Percentiles rank a stretch among this genome's conserved stretches.
Evolutionary conservation across 2,329 filamentous ascomycete species (phyloP).

Genomic region (Talaromyces sp.): DNA sequence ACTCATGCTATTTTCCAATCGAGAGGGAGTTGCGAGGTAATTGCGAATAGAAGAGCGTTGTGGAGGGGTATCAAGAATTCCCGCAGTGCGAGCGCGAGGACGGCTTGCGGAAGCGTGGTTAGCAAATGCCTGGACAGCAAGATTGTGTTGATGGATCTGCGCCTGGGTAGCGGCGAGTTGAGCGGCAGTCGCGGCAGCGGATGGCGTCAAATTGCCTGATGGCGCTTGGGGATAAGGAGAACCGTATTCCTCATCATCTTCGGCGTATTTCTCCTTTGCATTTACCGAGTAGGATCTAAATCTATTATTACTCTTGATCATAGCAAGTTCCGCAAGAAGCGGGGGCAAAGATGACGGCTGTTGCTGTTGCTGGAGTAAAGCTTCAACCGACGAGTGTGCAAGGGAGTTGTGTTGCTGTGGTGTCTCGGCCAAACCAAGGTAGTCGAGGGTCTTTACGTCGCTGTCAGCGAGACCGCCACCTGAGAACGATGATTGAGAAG

Average conservation of each 20-base stretch:
- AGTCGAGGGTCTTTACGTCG: slow-evolving; percentile 91
- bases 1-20: slow-evolving; percentile 72
- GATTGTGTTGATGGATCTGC: slow-evolving; percentile 82
- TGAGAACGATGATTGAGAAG: slow-evolving; percentile 80
- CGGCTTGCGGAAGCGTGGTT: slow-evolving; percentile 78
- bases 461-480: slow-evolving; percentile 80
- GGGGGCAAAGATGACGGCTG: slow-evolving; percentile 54
- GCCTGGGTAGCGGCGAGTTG: slow-evolving; percentile 62
- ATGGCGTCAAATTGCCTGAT: slow-evolving; percentile 60
- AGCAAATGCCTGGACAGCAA: slow-evolving; percentile 89
- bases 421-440: slow-evolving; percentile 90
- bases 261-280: slow-evolving; percentile 94
- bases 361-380: slow-evolving; percentile 48
- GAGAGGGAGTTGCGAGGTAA: slow-evolving; percentile 73
- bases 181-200: slow-evolving; percentile 56
- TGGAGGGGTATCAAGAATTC: slow-evolving; percentile 77
- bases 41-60: slow-evolving; percentile 64
- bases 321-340: slow-evolving; percentile 71
- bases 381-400: slow-evolving; percentile 58
- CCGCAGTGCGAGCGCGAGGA: slow-evolving; percentile 86
- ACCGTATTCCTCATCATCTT: slow-evolving; percentile 77
- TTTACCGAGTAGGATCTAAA: slow-evolving; percentile 98
- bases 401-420: slow-evolving; percentile 77
- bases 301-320: slow-evolving; percentile 76
- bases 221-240: slow-evolving; percentile 56